Evolutionary conservation across 2,329 filamentous ascomycete genomes (phyloP).

Genomic region (Colletotrichum destructivum): DNA sequence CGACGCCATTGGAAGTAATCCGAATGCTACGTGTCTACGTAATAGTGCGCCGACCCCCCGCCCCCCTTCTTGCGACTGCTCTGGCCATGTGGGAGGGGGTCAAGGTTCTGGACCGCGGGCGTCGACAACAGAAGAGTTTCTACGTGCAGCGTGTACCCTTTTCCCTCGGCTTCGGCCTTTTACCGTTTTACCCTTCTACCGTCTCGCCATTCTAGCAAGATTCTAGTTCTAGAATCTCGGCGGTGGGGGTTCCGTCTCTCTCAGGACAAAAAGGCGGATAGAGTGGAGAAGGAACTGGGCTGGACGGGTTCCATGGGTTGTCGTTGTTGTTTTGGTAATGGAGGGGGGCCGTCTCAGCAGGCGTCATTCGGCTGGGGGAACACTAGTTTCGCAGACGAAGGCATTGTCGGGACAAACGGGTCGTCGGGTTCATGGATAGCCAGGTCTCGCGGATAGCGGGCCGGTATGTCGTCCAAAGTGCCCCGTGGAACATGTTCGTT

Average conservation of each 20-base stretch:
- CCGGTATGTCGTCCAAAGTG: not conserved
- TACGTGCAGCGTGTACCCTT: not conserved
- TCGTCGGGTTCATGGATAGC: too few species aligned
- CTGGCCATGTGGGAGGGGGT: not conserved
- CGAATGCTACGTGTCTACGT: not conserved
- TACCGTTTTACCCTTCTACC: not conserved
- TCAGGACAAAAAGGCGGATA: not conserved
- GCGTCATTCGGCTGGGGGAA: not conserved
- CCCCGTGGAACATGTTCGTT: not conserved
- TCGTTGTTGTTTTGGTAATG: too few species aligned
- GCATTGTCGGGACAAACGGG: too few species aligned
- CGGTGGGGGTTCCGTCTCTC: not conserved
- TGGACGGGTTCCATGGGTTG: not conserved
- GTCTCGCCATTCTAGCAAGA: not conserved
- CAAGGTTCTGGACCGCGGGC: not conserved
- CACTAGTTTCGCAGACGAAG: too few species aligned
- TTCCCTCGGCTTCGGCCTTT: not conserved
- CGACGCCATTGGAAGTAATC: not conserved
- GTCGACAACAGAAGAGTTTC: not conserved
- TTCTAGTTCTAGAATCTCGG: not conserved
- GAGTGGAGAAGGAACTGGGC: not conserved
- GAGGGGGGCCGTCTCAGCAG: not conserved
- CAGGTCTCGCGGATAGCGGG: not conserved
- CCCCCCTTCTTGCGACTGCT: not conserved
- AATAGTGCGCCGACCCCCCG: not conserved